Conservation (phyloP, 75 land plant genomes). For the Adiantum capillusveneris region DNA sequence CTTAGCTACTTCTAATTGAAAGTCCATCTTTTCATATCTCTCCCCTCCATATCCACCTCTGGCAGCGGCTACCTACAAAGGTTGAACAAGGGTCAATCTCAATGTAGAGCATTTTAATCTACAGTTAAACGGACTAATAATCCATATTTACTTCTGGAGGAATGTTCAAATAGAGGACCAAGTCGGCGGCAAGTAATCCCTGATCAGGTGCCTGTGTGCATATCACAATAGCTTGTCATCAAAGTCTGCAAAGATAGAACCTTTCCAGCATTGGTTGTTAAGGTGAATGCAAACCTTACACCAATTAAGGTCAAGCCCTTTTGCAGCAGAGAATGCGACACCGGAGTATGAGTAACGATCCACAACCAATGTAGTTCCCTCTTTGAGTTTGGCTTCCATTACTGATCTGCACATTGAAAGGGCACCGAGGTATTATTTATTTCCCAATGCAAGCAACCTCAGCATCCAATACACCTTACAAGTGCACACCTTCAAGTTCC, state of each 20-base stretch:
- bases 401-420: conserved; percentile 33
- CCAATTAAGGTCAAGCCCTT: conserved; percentile 86
- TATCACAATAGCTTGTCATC: neutral
- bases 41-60: conserved; percentile 93
- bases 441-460: too few relatives aligned
- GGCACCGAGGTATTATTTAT: too few relatives aligned
- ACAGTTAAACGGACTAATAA: neutral
- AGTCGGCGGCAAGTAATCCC: conserved; percentile 84
- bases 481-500: too few relatives aligned
- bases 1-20: conserved; percentile 67
- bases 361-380: conserved; percentile 72
- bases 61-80: conserved; percentile 67
- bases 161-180: conserved; percentile 79
- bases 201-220: conserved; percentile 64
- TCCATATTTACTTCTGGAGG: conserved; percentile 55
- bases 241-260: neutral
- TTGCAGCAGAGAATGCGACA: conserved; percentile 93
- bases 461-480: too few relatives aligned
- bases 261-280: too few relatives aligned
- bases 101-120: neutral
- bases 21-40: conserved; percentile 85
- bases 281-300: conserved; percentile 53
- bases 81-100: neutral
- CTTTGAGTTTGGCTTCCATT: conserved; percentile 66
- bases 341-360: conserved; percentile 96